Evolutionary conservation across 2,329 filamentous ascomycete species (phyloP), one percentile per base, ranked within the genome.

Genomic region (Coniochaeta sp.): DNA sequence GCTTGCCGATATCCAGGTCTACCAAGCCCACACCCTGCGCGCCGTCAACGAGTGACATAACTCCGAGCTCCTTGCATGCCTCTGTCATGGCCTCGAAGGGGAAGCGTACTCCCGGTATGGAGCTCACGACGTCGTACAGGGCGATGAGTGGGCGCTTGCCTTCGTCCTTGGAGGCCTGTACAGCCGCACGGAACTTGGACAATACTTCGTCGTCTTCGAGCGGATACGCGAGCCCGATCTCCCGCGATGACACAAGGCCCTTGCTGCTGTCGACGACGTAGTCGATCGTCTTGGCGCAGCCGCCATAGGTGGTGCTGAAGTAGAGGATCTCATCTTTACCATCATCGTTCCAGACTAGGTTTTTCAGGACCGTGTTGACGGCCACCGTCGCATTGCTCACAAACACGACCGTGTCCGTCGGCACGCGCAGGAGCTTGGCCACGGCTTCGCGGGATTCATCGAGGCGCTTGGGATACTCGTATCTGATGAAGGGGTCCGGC

Each of bases 1-100:
- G 75, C 4, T 74, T 72, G 0, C 70, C 64, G 16, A 97, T 74
- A 71, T 96, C 84, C 8, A 97, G 72, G 1, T 82, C 78, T 8
- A 96, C 80, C 73, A 95, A 89, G 1, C 93, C 93, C 26, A 96
- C 76, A 1, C 89, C 88, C 73, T 98, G 93, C 0, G 93, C 93
- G 17, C 85, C 93, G 70, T 98, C 93, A 40, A 97, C 78, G 22
- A 91, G 77, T 66, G 88, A 92, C 59, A 93, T 70, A 3, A 97
- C 76, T 0, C 82, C 84, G 26, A 87, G 77, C 60, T 87, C 81
- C 52, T 79, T 81, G 71, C 92, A 96, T 0, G 83, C 79, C 8
- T 73, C 71, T 1, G 83, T 80, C 60, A 96, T 74, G 1, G 72
- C 74, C 70, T 93, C 86, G 73, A 90, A 96, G 0, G 93, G 93